Evolutionary conservation across 1,284 basidiomycete genomes (phyloP).

Genomic region (Malassezia cuniculi): DNA sequence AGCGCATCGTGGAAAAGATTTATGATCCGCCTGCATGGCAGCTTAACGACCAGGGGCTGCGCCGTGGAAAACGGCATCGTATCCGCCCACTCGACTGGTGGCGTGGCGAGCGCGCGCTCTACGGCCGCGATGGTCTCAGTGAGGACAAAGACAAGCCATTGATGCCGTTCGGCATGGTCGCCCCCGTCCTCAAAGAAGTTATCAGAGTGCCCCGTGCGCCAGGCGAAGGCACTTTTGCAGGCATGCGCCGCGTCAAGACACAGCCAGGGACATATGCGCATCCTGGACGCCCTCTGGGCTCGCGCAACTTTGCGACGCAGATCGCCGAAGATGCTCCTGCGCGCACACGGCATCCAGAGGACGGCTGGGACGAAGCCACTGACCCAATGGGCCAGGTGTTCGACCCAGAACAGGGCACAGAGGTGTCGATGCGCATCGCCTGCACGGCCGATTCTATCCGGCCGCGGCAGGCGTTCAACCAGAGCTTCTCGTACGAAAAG

Average conservation of each 20-base stretch:
- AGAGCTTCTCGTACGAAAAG: slow-evolving; percentile 75
- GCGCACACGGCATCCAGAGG: slow-evolving; percentile 46
- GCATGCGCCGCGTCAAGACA: slow-evolving; percentile 15
- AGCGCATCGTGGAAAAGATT: slow-evolving; percentile 12
- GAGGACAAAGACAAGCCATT: slow-evolving; percentile 27
- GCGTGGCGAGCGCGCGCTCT: slow-evolving; percentile 80
- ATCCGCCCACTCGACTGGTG: slow-evolving; percentile 76
- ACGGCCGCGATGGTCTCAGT: slow-evolving; percentile 46
- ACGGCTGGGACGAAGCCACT: slow-evolving; percentile 74
- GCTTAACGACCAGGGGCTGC: slow-evolving; percentile 52
- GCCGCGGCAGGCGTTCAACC: slow-evolving; percentile 50
- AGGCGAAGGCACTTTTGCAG: slow-evolving; percentile 45
- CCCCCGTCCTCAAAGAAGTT: slow-evolving; percentile 60
- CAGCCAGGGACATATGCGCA: slow-evolving; percentile 1
- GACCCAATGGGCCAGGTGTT: slow-evolving; percentile 57
- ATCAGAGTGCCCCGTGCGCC: slow-evolving; percentile 62
- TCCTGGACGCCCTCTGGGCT: not conserved
- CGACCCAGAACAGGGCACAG: slow-evolving; percentile 55
- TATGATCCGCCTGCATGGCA: slow-evolving; percentile 13
- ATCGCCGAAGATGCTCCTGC: slow-evolving; percentile 46
- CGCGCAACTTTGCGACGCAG: slow-evolving; percentile 9
- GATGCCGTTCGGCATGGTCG: slow-evolving; percentile 47
- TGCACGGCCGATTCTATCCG: slow-evolving; percentile 58
- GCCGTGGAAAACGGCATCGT: slow-evolving; percentile 61
- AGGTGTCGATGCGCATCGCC: slow-evolving; percentile 59